These are phyloP conservation scores for Puccinia coronata DNA, from an alignment of 1,284 basidiomycete genomes.

Conservation along the genomic window DNA sequence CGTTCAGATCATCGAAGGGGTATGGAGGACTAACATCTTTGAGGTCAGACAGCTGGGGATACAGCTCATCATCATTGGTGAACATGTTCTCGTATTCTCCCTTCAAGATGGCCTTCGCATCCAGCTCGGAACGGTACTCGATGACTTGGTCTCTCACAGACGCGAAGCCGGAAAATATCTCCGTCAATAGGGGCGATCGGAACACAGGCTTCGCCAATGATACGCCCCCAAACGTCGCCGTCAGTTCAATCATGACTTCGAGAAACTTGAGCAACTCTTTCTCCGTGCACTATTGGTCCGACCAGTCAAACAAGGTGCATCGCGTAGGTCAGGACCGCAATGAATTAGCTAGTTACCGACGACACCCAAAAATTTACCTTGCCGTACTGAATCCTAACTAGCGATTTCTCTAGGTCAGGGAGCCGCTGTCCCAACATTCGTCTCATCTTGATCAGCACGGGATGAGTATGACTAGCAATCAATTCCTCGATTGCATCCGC, in stretches of 20 bases:
- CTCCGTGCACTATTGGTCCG: slow-evolving; percentile 22
- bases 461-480: slow-evolving; percentile 2
- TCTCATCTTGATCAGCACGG: slow-evolving; percentile 45
- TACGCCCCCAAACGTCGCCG: slow-evolving; percentile 50
- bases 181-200: slow-evolving; percentile 52
- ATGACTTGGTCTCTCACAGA: slow-evolving; percentile 40
- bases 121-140: slow-evolving; percentile 50
- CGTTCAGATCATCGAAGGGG: not conserved
- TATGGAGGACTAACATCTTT: slow-evolving; percentile 28
- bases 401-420: slow-evolving; percentile 56
- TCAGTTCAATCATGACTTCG: slow-evolving; percentile 54
- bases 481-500: slow-evolving; percentile 34
- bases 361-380: slow-evolving; percentile 32
- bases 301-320: not conserved
- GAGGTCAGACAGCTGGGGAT: slow-evolving; percentile 27
- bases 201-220: slow-evolving; percentile 14
- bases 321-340: not conserved
- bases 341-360: not conserved
- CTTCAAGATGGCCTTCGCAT: slow-evolving; percentile 51
- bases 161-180: slow-evolving; percentile 52
- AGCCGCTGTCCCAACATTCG: slow-evolving; percentile 11
- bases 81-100: slow-evolving; percentile 36
- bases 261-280: slow-evolving; percentile 43
- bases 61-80: slow-evolving; percentile 27
- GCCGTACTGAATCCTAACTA: slow-evolving; percentile 57